These are phyloP conservation scores for Akanthomyces lecanii DNA, from an alignment of 2,329 filamentous ascomycete species.

Conservation along the genomic window DNA sequence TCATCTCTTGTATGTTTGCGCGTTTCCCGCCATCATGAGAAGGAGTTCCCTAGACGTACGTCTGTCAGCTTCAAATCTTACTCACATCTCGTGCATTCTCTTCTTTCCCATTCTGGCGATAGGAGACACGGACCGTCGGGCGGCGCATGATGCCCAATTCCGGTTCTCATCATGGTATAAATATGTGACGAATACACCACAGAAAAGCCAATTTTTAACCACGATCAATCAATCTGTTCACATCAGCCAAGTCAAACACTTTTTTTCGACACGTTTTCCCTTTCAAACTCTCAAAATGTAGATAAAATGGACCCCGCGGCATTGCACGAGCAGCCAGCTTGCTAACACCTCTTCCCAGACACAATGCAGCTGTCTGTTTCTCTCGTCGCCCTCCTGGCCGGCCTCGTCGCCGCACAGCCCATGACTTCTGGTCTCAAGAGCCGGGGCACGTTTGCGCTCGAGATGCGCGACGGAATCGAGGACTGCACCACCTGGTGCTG, in stretches of 20 bases:
- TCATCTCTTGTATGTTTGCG: neutral
- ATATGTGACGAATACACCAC: neutral
- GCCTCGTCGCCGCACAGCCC: neutral
- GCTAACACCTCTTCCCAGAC: neutral
- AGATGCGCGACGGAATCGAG: constrained; percentile 4
- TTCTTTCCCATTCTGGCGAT: neutral
- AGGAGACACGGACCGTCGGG: neutral
- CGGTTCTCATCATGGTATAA: neutral
- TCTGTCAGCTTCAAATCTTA: constrained; percentile 4
- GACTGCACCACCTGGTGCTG: constrained; percentile 8
- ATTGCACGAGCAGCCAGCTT: neutral
- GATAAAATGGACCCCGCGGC: neutral
- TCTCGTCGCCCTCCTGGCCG: constrained; percentile 1
- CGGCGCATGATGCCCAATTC: neutral
- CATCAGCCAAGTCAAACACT: neutral
- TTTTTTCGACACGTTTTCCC: too few relatives aligned
- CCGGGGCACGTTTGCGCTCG: neutral
- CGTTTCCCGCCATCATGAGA: neutral
- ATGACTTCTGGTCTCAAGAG: neutral
- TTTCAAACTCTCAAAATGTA: neutral
- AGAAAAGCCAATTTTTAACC: neutral
- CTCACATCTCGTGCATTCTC: constrained; percentile 4
- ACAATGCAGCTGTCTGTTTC: constrained; percentile 4
- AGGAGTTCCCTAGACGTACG: too few relatives aligned
- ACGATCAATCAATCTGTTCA: neutral